Percentiles rank a stretch among this genome's conserved stretches.
These are phyloP conservation scores for Xerocomellus amylosporus DNA, from an alignment of 768 basidiomycete genomes.

Conservation along the genomic window DNA sequence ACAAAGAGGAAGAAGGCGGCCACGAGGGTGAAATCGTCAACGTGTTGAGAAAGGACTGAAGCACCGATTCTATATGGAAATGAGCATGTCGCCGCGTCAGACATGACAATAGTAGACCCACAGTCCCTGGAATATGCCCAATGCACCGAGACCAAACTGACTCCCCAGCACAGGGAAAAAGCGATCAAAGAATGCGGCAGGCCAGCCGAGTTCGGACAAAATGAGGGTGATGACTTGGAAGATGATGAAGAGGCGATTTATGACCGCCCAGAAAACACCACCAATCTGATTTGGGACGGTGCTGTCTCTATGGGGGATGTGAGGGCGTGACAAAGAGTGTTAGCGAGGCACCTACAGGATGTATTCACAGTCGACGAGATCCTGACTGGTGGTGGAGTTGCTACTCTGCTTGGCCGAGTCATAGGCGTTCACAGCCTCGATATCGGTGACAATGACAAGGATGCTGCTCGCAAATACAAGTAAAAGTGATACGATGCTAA, in stretches of 20 bases:
- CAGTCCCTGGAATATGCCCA: conserved; percentile 87
- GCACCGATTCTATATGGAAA: conserved; percentile 54
- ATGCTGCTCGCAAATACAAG: conserved; percentile 82
- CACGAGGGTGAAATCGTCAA: conserved; percentile 86
- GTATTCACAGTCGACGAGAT: conserved; percentile 64
- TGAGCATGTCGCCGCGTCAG: conserved; percentile 4
- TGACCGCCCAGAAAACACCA: conserved; percentile 87
- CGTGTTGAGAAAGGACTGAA: conserved; percentile 71
- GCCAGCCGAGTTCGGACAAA: conserved; percentile 82
- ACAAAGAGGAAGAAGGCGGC: conserved; percentile 91
- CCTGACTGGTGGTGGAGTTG: conserved; percentile 31
- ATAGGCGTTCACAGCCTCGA: conserved; percentile 72
- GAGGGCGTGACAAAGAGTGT: conserved; percentile 1
- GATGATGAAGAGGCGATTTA: conserved; percentile 84
- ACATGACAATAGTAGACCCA: conserved; percentile 35
- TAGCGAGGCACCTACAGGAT: conserved; percentile 53
- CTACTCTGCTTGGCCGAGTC: conserved; percentile 39
- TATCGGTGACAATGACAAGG: conserved; percentile 67
- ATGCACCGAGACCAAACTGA: conserved; percentile 79
- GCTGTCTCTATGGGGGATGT: conserved; percentile 48
- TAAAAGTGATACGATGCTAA: conserved; percentile 76
- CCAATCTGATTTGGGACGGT: conserved; percentile 91
- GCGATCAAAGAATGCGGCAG: conserved; percentile 70
- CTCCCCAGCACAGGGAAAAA: conserved; percentile 87
- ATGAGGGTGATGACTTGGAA: conserved; percentile 80